phyloP scores from a whole-genome alignment of 2,329 filamentous ascomycete species.

The Penicillium corylophilum region DNA sequence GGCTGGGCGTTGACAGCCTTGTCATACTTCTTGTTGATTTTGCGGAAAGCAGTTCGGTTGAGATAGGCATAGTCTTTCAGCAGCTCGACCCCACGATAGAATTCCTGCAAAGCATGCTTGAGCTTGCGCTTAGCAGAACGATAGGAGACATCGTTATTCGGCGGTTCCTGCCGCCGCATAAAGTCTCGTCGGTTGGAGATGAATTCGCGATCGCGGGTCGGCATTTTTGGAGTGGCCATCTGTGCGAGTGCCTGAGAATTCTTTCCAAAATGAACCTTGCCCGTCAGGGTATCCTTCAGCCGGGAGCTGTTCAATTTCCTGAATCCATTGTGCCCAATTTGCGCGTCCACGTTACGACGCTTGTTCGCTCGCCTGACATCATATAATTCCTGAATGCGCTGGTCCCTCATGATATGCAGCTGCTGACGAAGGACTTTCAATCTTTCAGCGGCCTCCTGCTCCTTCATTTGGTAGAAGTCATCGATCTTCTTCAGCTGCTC shows the following conservation, averaged over 20 bases:
- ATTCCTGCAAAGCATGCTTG: constrained; percentile 87
- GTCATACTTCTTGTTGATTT: constrained; percentile 99
- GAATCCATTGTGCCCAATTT: constrained; percentile 24
- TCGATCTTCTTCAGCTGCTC: constrained; percentile 88
- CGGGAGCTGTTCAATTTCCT: constrained; percentile 25
- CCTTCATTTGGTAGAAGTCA: constrained; percentile 81
- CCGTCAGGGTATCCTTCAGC: constrained; percentile 44
- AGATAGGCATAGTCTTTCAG: constrained; percentile 87
- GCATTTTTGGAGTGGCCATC: constrained; percentile 43
- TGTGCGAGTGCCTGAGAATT: constrained; percentile 53
- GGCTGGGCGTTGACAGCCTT: constrained; percentile 80
- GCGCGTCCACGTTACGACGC: constrained; percentile 22
- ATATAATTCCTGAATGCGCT: constrained; percentile 70
- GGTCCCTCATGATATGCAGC: constrained; percentile 88
- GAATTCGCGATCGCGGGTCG: constrained; percentile 28
- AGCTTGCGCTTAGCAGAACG: constrained; percentile 85
- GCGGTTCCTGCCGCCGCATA: constrained; percentile 45
- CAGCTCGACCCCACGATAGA: constrained; percentile 86
- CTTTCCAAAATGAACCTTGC: constrained; percentile 53
- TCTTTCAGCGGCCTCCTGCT: constrained; percentile 75
- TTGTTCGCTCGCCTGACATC: constrained; percentile 38
- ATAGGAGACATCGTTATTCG: constrained; percentile 68
- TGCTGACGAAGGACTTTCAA: constrained; percentile 73
- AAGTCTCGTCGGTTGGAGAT: constrained; percentile 49
- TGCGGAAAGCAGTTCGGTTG: constrained; percentile 90